A percentile compares a stretch with the other conserved stretches of the same genome.
These are phyloP conservation scores for Alnus rubra DNA, from an alignment of 306 rosid genomes.

Conservation along the genomic window DNA sequence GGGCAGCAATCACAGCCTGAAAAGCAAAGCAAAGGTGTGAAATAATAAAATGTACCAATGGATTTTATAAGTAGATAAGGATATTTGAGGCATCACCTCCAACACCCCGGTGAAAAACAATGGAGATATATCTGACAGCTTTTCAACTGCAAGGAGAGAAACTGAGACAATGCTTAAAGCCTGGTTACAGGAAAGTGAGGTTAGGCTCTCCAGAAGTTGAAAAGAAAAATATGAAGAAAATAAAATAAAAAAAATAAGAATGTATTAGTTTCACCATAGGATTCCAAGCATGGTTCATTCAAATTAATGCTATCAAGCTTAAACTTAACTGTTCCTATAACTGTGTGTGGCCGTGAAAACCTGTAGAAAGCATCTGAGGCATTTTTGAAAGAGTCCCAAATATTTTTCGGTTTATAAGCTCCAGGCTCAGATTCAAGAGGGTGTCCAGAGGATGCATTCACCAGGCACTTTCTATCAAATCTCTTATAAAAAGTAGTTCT, in stretches of 20 bases:
- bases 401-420: conserved; percentile 47
- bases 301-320: conserved; percentile 13
- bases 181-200: conserved; percentile 44
- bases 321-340: conserved; percentile 90
- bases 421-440: conserved; percentile 71
- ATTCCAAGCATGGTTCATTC: conserved; percentile 7
- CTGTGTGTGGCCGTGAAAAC: conserved; percentile 97
- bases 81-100: conserved; percentile 61
- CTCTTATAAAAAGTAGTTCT: conserved; percentile 28
- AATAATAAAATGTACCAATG: background rate
- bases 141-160: conserved; percentile 81
- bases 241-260: background rate
- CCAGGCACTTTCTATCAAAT: conserved; percentile 32
- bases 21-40: conserved; percentile 26
- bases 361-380: conserved; percentile 77
- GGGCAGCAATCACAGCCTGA: conserved; percentile 93
- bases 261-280: conserved; percentile 1
- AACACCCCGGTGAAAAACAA: conserved; percentile 71
- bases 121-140: conserved; percentile 74
- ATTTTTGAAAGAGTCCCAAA: conserved; percentile 38
- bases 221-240: background rate
- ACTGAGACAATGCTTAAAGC: conserved; percentile 94
- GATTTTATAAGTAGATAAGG: conserved; percentile 10
- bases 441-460: conserved; percentile 63
- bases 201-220: conserved; percentile 26